Conservation (phyloP, 2,329 filamentous ascomycete species). For the Penicillium sp. region DNA sequence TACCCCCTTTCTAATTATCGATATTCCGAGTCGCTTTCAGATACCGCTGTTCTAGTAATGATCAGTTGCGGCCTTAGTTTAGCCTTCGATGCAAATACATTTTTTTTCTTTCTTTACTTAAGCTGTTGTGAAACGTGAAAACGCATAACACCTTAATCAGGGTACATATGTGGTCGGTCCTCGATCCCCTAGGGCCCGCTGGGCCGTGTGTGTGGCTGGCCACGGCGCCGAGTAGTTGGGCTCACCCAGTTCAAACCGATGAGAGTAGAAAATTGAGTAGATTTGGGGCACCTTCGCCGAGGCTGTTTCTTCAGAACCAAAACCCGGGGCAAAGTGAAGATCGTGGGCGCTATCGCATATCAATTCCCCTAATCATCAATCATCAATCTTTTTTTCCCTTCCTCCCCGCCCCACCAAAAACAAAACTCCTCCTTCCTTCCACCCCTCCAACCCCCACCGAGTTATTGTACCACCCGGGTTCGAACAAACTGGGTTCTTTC, state of each 20-base stretch:
- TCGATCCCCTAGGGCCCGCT: neutral
- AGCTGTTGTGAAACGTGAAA: neutral
- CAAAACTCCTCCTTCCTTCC: constrained; percentile 27
- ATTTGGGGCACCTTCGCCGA: neutral
- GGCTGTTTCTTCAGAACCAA: neutral
- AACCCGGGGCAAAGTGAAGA: neutral
- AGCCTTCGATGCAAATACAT: constrained; percentile 30
- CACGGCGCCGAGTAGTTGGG: neutral
- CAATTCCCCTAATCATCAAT: constrained; percentile 19
- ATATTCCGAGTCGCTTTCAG: constrained; percentile 24
- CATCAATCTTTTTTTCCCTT: constrained; percentile 27
- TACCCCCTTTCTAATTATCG: constrained; percentile 25
- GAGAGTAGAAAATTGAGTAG: neutral
- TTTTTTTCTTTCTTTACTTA: constrained; percentile 10
- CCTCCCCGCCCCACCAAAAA: constrained; percentile 32
- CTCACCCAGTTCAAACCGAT: neutral
- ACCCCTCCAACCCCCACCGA: constrained; percentile 14
- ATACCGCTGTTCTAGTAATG: constrained; percentile 25
- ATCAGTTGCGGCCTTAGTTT: constrained; percentile 21
- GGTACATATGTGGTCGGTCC: neutral
- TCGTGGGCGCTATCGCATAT: constrained; percentile 18
- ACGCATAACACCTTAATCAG: neutral
- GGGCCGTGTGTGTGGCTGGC: neutral
- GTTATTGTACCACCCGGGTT: constrained; percentile 16
- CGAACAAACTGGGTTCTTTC: constrained; percentile 20